Conservation (phyloP, 331 rosid genomes). For the Ulmus americana region DNA sequence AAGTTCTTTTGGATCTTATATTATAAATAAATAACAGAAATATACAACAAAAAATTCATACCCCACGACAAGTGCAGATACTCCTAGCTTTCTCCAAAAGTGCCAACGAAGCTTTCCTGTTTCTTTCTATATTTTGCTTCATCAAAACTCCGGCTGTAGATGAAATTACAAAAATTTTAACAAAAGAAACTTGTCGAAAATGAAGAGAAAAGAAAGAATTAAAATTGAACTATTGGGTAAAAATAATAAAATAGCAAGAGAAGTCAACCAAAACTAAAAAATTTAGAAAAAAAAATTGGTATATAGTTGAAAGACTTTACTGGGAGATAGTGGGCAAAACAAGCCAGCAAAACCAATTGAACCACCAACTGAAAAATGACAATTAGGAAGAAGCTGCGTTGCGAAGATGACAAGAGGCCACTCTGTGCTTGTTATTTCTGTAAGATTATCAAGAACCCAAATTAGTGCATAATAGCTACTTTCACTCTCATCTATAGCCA, state of each 20-base stretch:
- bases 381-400: conserved; percentile 21
- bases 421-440: conserved; percentile 20
- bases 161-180: background rate
- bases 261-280: no score
- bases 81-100: conserved; percentile 37
- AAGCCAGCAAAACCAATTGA: conserved; percentile 26
- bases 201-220: background rate
- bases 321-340: conserved; percentile 8
- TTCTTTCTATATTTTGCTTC: background rate
- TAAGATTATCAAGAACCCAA: conserved; percentile 38
- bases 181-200: background rate
- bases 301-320: background rate
- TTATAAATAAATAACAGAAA: background rate
- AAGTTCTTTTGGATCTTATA: background rate
- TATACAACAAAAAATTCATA: background rate
- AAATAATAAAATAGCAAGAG: background rate
- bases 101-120: conserved; percentile 25
- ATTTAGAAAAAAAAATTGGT: background rate
- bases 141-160: background rate
- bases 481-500: conserved; percentile 35
- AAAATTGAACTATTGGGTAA: background rate
- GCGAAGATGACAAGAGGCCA: conserved; percentile 28
- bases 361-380: conserved; percentile 5
- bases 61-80: conserved; percentile 41
- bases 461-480: conserved; percentile 32